These are phyloP conservation scores for Phytophthora tubulina DNA, from an alignment of 352 stramenopile species.

Conservation along the genomic window DNA sequence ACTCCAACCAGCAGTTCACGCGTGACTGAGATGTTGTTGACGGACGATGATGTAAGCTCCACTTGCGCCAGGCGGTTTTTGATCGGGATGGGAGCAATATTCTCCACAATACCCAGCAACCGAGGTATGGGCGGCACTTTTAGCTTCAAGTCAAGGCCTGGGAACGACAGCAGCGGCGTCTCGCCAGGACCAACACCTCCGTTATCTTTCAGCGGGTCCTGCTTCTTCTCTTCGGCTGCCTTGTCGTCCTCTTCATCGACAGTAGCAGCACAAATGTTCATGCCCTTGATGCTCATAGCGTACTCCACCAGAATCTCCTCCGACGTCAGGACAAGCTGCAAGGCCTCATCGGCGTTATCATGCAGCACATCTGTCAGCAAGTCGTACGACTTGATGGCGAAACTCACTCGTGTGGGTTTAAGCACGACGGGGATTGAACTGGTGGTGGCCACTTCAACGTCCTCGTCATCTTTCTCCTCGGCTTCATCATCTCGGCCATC, in stretches of 20 bases:
- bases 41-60: slow-evolving; percentile 48
- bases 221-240: slow-evolving; percentile 31
- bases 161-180: slow-evolving; percentile 49
- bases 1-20: slow-evolving; percentile 57
- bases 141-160: slow-evolving; percentile 54
- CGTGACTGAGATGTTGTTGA: slow-evolving; percentile 54
- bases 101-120: slow-evolving; percentile 66
- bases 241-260: slow-evolving; percentile 34
- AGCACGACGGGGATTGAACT: slow-evolving; percentile 36
- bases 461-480: slow-evolving; percentile 36
- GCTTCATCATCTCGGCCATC: slow-evolving; percentile 39
- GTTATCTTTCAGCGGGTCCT: slow-evolving; percentile 38
- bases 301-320: slow-evolving; percentile 63
- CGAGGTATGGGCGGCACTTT: slow-evolving; percentile 66
- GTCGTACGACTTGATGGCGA: slow-evolving; percentile 50
- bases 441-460: slow-evolving; percentile 29
- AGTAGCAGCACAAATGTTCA: slow-evolving; percentile 56
- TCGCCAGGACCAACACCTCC: slow-evolving; percentile 34
- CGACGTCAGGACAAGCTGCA: slow-evolving; percentile 63
- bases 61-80: slow-evolving; percentile 51
- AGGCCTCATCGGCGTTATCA: slow-evolving; percentile 49
- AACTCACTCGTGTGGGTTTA: slow-evolving; percentile 48
- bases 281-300: slow-evolving; percentile 55
- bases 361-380: slow-evolving; percentile 59
- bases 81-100: slow-evolving; percentile 60